These are phyloP conservation scores for Parathielavia hyrcaniae DNA, from an alignment of 495 filamentous ascomycete species.

Conservation along the genomic window DNA sequence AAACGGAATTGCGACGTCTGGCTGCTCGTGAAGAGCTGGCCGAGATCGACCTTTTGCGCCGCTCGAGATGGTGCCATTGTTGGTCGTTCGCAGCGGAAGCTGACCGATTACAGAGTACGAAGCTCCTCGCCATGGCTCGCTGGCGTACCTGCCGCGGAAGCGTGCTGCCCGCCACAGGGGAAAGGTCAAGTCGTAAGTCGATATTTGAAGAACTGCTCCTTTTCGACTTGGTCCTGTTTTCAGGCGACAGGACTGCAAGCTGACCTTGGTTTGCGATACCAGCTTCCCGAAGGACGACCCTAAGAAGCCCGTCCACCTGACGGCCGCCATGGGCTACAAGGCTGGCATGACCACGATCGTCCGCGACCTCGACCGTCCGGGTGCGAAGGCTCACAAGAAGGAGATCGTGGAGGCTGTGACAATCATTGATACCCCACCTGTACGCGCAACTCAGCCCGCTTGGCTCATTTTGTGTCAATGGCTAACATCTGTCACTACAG, in stretches of 20 bases:
- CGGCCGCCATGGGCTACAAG: slow-evolving; percentile 99
- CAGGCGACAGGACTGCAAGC: slow-evolving; percentile 6
- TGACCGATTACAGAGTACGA: slow-evolving; percentile 63
- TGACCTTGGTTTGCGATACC: slow-evolving; percentile 29
- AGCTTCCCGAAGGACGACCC: slow-evolving; percentile 99
- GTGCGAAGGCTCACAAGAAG: slow-evolving; percentile 99
- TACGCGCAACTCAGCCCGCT: slow-evolving; percentile 70
- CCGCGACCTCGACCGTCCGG: slow-evolving; percentile 97
- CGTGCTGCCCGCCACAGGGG: slow-evolving; percentile 91
- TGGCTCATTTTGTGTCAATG: slow-evolving; percentile 49
- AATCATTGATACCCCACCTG: slow-evolving; percentile 98
- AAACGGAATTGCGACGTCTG: not conserved
- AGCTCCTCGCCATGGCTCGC: slow-evolving; percentile 94
- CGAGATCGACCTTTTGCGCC: slow-evolving; percentile 4
- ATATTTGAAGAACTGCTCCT: slow-evolving; percentile 12
- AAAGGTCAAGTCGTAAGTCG: slow-evolving; percentile 91
- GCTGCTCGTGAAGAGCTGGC: not conserved
- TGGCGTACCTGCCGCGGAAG: slow-evolving; percentile 97
- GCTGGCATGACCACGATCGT: slow-evolving; percentile 99
- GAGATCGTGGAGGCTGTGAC: slow-evolving; percentile 99
- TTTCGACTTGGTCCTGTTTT: not conserved
- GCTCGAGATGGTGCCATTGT: not conserved
- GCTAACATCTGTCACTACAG: slow-evolving; percentile 60
- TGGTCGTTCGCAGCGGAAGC: not conserved
- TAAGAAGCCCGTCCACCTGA: slow-evolving; percentile 99